Evolutionary conservation across 1,284 basidiomycete genomes (phyloP).

Genomic region (Trametes hirsuta): DNA sequence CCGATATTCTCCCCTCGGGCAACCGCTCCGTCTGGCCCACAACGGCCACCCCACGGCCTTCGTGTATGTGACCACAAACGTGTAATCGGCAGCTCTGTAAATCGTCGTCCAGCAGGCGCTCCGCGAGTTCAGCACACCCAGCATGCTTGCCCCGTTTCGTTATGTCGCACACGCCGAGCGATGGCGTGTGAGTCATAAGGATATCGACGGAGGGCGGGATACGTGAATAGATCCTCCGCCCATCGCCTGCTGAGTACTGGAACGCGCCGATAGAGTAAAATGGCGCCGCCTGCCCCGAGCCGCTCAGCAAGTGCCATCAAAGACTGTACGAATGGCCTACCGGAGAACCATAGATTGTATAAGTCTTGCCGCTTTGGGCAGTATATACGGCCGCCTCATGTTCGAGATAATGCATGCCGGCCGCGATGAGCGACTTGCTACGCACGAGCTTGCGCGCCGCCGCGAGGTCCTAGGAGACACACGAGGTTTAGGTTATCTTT

Average conservation of each 20-base stretch:
- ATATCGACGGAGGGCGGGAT: constrained; percentile 65
- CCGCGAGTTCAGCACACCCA: constrained; percentile 53
- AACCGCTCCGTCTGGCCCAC: constrained; percentile 13
- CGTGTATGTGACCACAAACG: constrained; percentile 75
- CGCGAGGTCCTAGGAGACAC: constrained; percentile 31
- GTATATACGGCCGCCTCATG: constrained; percentile 48
- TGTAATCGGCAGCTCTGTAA: constrained; percentile 55
- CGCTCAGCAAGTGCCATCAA: neutral
- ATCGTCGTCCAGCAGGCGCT: constrained; percentile 37
- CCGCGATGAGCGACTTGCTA: constrained; percentile 38
- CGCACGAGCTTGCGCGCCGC: constrained; percentile 41
- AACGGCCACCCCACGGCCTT: constrained; percentile 49
- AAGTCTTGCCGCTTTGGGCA: constrained; percentile 45
- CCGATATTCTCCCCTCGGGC: constrained; percentile 38
- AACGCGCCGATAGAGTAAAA: constrained; percentile 56
- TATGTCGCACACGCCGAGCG: constrained; percentile 34
- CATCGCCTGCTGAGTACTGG: constrained; percentile 50
- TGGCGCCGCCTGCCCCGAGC: constrained; percentile 49
- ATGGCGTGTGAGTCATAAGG: constrained; percentile 68
- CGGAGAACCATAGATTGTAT: constrained; percentile 70
- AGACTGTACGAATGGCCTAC: constrained; percentile 35
- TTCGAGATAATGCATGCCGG: constrained; percentile 61
- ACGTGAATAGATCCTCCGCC: constrained; percentile 47
- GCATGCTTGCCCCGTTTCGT: constrained; percentile 41
- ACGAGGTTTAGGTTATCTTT: no score